Base-by-base conservation (phyloP, 164 flowering plant species). In the Paratinospora sagittata region DNA sequence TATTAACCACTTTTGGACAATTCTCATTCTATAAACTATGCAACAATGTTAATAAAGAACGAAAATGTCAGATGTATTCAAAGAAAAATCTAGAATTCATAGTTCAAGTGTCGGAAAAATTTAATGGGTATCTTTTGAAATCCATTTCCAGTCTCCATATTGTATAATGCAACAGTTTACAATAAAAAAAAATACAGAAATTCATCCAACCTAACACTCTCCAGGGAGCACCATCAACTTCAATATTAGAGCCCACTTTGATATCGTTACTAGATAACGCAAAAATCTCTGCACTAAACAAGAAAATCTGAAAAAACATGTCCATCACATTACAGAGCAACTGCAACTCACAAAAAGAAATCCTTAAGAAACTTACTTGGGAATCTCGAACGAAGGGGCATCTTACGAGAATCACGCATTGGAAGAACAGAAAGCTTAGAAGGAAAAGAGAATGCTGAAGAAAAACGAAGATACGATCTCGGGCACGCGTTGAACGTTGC, bases 211-310 rank as follows among this genome's bases (percentile, higher is more conserved):
- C 98, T 62, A 91, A 27, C 62, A 93, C 89, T 63, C 78, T 85
- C 92, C 94, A 93, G 62, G 98, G 98, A 78, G 86, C 81, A 21
- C 97, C 97, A 67, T 93, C 98, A 0, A 93, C 97, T 73, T 85
- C 96, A 79, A 93, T 73, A 77, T 81, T 89, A 64, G 79, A 52
- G 27, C 98, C 98, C 45, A 89, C 94, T 74, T 91, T 93, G 41
- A 93, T 93, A 71, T 93, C 97, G 68, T 93, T 93, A 76, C 97
- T 91, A 11, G 89, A 24, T 30, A 89, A 77, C 0, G 96, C 90
- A 34, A 68, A 77, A 63, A 93, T 87, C 71, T 65, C 98, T 93
- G 87, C 66, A 70, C 41, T 73, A 24, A 67, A 58, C 24, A 33
- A 12, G 26, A 7, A 49, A 14, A 36, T 12, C 58, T 23, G 47